These are phyloP conservation scores for Geranium rotundifolium DNA, from an alignment of 345 rosid genomes.

Conservation along the genomic window DNA sequence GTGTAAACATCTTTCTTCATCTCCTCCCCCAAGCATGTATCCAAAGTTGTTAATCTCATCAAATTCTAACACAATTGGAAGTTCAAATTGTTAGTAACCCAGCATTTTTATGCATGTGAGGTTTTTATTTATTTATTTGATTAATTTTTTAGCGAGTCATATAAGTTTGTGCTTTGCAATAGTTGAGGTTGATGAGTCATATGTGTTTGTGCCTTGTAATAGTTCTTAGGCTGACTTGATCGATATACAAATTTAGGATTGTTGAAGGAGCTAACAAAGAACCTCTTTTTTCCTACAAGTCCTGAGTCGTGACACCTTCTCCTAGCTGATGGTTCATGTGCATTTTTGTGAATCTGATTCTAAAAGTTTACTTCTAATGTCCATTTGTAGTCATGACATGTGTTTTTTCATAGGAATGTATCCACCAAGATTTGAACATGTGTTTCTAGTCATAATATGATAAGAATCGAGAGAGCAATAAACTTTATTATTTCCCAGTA, in stretches of 20 bases:
- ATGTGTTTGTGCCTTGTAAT: background rate
- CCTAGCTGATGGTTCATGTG: too few species aligned
- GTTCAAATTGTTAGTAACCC: background rate
- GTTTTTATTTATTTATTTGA: too few species aligned
- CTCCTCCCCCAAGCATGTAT: background rate
- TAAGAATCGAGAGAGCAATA: constrained; percentile 3
- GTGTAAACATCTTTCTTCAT: background rate
- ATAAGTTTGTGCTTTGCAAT: too few species aligned
- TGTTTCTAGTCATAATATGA: too few species aligned
- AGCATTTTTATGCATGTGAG: background rate
- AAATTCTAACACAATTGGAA: background rate
- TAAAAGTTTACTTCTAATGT: too few species aligned
- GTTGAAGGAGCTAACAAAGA: background rate
- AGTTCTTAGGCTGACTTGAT: background rate
- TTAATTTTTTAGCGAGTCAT: too few species aligned
- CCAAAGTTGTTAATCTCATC: background rate
- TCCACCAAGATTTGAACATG: too few species aligned
- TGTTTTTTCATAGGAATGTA: too few species aligned
- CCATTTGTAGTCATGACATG: background rate
- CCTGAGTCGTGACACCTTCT: too few species aligned
- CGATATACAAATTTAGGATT: background rate
- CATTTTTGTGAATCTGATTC: too few species aligned
- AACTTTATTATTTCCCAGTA: background rate
- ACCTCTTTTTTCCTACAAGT: too few species aligned
- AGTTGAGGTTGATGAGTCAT: too few species aligned